Evolutionary conservation across 176 grass and related monocot species (phyloP), one percentile per base, ranked within the genome.

Genomic region (Luzula sylvatica): DNA sequence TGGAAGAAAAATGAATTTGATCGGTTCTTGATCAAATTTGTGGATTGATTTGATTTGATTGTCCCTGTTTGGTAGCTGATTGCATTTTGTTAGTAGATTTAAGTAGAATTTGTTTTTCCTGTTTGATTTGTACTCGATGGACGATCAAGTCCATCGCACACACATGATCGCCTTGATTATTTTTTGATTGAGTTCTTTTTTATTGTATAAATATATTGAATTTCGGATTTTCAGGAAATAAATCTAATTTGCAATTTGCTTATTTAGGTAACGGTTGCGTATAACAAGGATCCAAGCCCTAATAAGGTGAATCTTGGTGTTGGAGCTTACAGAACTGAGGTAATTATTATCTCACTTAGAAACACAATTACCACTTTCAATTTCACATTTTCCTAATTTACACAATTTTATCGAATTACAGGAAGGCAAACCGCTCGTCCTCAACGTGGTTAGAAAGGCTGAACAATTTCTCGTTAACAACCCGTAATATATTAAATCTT

Each of bases 401-500:
- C 26, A 26, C 23, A 43, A 32, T 61, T 18, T 68, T 35, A 23
- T 74, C 29, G 4, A 55, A 61, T 47, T 64, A 21, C 56, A 96
- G 92, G 92, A 96, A 82, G 92, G 92, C 58, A 96, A 96, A 56
- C 92, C 92, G n/a, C 72, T 90, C 32, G 85, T 96, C 32, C 85
- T 96, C 11, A 90, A 90, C 32, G 92, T 96, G 20, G 92, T 96
- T 54, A 85, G 20, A 66, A 78, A 64, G 14, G 92, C 92, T 18
- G 92, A 96, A 40, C 68, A 77, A 42, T 67, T 67, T 42, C 72
- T 96, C 19, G 48, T 90, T 23, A 82, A 86, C 16, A 50, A 96
- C 18, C 74, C 82, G 92, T 96, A 90, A 73, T 6, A 40, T 3
- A 57, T 35, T 20, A 11, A 38, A 11, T 3, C 2, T 42, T 61